Base-by-base conservation (phyloP, 2,329 filamentous ascomycete species). In the Biscogniauxia marginata region DNA sequence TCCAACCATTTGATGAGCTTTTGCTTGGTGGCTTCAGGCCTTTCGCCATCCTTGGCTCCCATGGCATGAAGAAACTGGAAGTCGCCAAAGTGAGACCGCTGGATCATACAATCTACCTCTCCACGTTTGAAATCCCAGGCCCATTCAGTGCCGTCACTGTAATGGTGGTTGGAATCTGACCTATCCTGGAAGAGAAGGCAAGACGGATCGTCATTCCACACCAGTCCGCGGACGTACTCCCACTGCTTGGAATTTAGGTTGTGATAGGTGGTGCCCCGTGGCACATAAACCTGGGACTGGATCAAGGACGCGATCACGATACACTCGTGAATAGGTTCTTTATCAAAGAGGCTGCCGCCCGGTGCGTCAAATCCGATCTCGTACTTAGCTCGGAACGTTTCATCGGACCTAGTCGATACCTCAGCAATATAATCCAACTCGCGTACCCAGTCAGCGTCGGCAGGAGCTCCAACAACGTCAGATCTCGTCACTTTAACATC, bases 121-220 rank as follows among this genome's bases (percentile, higher is more conserved):
- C 52, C 52, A n/a, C n/a, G 21, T 25, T 49, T 34, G 46, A 48
- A 53, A 11, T 39, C 25, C 7, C 21, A 18, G 23, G 19, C 20
- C 49, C 45, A 56, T 7, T 20, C 19, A n/a, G n/a, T 20, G 2
- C 54, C 54, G 7, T 9, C 25, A n/a, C 48, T 25, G 20, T 48
- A 50, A 19, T 16, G 6, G 24, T 52, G 44, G 30, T 56, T 56
- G 16, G 44, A 22, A 11, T 20, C 13, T 6, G 45, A 30, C 21
- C 39, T 46, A 23, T 59, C 57, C 13, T 54, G 22, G 46, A 59
- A 59, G 16, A 59, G 39, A 5, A 52, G 49, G 24, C 57, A 53
- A 1, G 51, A 23, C 7, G 57, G 57, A 23, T 59, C 57, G 20
- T 59, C 57, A 20, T 53, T 59, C 57, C 57, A 59, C 7, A 59